phyloP scores from a whole-genome alignment of 2,329 filamentous ascomycete species.

The Monosporascus sp. region DNA sequence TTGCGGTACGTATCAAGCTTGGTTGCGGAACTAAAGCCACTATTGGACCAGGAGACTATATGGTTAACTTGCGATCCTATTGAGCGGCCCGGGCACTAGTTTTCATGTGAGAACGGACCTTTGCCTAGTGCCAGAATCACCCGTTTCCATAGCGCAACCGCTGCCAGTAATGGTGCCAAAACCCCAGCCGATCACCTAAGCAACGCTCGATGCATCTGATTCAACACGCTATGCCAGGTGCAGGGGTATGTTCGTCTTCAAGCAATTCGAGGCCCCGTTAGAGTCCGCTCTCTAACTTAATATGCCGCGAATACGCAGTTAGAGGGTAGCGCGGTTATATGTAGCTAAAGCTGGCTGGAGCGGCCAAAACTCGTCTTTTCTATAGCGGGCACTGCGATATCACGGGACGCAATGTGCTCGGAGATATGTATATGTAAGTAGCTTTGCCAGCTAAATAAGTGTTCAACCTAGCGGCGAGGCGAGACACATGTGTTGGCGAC shows the following conservation, averaged over 20 bases:
- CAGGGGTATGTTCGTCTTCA: neutral
- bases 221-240: conserved; percentile 7
- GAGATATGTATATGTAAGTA: neutral
- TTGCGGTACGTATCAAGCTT: conserved; percentile 24
- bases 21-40: conserved; percentile 25
- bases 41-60: conserved; percentile 15
- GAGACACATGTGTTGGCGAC: neutral
- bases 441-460: neutral
- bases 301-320: neutral
- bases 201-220: conserved; percentile 28
- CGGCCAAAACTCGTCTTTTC: neutral
- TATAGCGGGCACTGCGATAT: neutral
- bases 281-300: neutral
- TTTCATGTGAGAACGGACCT: conserved; percentile 25
- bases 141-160: conserved; percentile 32
- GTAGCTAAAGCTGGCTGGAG: neutral
- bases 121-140: conserved; percentile 32
- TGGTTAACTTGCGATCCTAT: conserved; percentile 19
- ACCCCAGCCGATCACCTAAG: conserved; percentile 25
- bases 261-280: neutral
- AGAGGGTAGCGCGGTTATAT: neutral
- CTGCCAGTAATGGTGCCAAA: conserved; percentile 27
- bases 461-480: neutral
- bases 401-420: neutral
- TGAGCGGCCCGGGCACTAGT: conserved; percentile 12